Base-by-base conservation (phyloP, 2,329 filamentous ascomycete genomes). In the Microdochium bolleyi region DNA sequence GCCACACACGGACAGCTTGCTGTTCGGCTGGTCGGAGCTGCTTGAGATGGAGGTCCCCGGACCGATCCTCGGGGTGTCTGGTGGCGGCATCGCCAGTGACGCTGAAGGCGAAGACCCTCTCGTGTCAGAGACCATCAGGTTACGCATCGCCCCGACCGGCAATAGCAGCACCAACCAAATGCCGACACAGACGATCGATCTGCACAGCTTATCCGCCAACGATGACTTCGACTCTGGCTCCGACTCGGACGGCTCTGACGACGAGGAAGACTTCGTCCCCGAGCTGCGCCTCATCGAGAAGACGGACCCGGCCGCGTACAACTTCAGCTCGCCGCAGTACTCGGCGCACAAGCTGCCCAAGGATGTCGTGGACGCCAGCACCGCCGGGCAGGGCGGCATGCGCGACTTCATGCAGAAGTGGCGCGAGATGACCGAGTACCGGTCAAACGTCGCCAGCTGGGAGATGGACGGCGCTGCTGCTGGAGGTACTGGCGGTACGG, bases 331-430 rank as follows among this genome's bases (percentile, higher is more conserved):
- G 3, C 82, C 90, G 1, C 88, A 92, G 63, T 97, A 95, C 68
- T 96, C 91, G 56, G 92, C 94, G 2, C 92, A 97, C 66, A 99
- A 97, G 70, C 73, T 99, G 60, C 94, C 94, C 1, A 91, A 86
- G 67, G 94, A 99, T 61, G 90, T 97, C 2, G 92, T 96, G 2
- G 83, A 87, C 60, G 84, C 84, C 21, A 80, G 82, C 58, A 62
- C 80, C 58, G 79, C 79, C 1, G 87, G 88, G 3, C 83, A 88
- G 52, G 88, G 87, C 2, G 87, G 87, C 0, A 78, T 97, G 73
- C 79, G 85, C 55, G 91, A 95, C 69, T 92, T 94, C 71, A 83
- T 88, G 56, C 78, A 79, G 58, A 80, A 85, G 64, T 92, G 88
- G 89, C 84, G 83, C 63, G 78, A 85, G 56, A 74, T 82, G 64